phyloP scores from a whole-genome alignment of 2,329 filamentous ascomycete species.

The Thyridium curvatum region DNA sequence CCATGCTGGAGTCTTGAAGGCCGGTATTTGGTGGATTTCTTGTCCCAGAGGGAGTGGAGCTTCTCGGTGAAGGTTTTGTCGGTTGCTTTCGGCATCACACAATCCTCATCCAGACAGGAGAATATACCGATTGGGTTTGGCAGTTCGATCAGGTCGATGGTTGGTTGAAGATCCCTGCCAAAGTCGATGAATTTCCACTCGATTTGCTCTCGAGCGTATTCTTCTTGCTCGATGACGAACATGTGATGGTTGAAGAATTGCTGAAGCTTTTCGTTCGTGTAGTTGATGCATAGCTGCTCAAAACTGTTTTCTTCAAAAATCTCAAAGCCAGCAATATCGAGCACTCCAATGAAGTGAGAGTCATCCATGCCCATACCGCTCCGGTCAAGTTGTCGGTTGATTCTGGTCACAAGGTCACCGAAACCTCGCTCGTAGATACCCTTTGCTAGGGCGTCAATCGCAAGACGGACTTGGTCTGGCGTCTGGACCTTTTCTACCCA shows the following conservation, averaged over 20 bases:
- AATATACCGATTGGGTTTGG: conserved; percentile 98
- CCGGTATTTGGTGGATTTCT: conserved; percentile 90
- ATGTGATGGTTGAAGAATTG: conserved; percentile 99
- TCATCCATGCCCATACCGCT: conserved; percentile 78
- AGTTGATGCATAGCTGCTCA: conserved; percentile 98
- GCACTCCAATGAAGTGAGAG: conserved; percentile 91
- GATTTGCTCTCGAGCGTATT: conserved; percentile 95
- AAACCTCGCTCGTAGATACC: conserved; percentile 97
- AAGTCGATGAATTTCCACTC: conserved; percentile 99
- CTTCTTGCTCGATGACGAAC: conserved; percentile 98
- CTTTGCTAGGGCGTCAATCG: conserved; percentile 87
- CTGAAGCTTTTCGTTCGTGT: conserved; percentile 98
- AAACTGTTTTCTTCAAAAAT: conserved; percentile 99
- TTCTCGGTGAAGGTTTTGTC: conserved; percentile 98
- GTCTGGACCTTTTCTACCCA: conserved; percentile 99
- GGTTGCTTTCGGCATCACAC: conserved; percentile 97
- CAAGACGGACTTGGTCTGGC: conserved; percentile 86
- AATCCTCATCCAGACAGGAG: conserved; percentile 95
- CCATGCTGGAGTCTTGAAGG: conserved; percentile 82
- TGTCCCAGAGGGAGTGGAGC: conserved; percentile 93
- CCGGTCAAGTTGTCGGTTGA: conserved; percentile 89
- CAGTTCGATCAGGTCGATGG: conserved; percentile 93
- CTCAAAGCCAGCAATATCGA: conserved; percentile 98
- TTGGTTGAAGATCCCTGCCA: conserved; percentile 91
- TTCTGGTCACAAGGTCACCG: conserved; percentile 82